Base-by-base conservation (phyloP, 129 eudicot genomes). In the Saussurea involucrata region DNA sequence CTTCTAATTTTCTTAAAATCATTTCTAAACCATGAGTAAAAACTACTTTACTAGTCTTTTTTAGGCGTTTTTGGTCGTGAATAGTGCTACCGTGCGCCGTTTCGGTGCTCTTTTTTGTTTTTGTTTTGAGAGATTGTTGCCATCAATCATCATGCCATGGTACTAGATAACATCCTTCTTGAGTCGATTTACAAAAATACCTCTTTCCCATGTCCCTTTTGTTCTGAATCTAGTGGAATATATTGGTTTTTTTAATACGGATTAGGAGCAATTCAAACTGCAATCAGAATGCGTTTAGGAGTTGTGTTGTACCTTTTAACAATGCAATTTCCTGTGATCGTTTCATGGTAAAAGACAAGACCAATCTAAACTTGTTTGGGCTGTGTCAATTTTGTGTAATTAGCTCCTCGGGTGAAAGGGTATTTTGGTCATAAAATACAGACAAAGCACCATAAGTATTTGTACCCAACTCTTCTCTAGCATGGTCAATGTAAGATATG, bases 221-320 rank as follows among this genome's bases (percentile, higher is more conserved):
- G 64, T 21, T 18, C 24, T 57, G 64, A 57, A 57, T 57, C 64
- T 57, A 57, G 64, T 57, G 64, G 64, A 12, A 57, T 57, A 18
- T 57, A 5, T 21, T 71, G n/a, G 53, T 13, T n/a, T 55, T 55
- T 37, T 12, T 36, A 24, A 13, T 6, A 40, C 63, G 18, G 31
- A 33, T 5, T 29, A 28, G 64, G 64, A 57, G 12, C 11, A 57
- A 3, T 31, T 76, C 13, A 63, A 49, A 31, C 7, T 73, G 21
- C 0, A 27, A 57, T 73, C 27, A 20, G n/a, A 70, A 36, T 78
- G 76, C 76, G 18, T 36, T 37, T 27, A 70, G 81, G 13, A 55
- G 73, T 72, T 79, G 73, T 79, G 72, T 72, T 34, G 73, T 72
- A 79, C 83, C 25, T 44, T 66, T 24, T 72, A 66, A 31, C 57